A percentile compares a stretch with the other conserved stretches of the same genome.
Conservation (phyloP, 2,329 filamentous ascomycete species). For the Cladophialophora carrionii region DNA sequence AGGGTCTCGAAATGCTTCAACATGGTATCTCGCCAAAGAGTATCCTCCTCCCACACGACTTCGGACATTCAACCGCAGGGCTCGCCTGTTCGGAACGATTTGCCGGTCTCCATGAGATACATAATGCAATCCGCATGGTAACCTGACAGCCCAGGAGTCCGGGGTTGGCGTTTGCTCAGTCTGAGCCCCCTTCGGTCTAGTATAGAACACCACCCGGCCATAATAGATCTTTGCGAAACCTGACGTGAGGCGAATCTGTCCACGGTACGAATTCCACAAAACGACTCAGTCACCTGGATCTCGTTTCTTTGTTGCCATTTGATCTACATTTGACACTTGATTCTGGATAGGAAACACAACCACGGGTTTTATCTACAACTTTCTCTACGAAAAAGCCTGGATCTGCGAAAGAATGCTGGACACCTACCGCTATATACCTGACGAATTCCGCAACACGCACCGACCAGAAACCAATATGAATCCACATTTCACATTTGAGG, state of each 20-base stretch:
- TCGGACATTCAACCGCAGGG: neutral
- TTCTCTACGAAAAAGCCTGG: slow-evolving; percentile 4
- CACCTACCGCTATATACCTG: slow-evolving; percentile 10
- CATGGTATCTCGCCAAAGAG: neutral
- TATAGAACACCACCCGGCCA: neutral
- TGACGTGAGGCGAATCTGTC: neutral
- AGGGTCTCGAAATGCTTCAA: neutral
- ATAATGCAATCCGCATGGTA: neutral
- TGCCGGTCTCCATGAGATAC: neutral
- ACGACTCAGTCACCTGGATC: neutral
- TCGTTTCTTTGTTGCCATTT: neutral
- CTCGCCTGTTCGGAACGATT: neutral
- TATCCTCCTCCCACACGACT: neutral
- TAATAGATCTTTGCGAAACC: slow-evolving; percentile 2
- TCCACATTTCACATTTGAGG: slow-evolving; percentile 8
- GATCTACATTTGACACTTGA: neutral
- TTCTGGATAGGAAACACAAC: neutral
- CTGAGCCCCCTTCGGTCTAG: neutral
- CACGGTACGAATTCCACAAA: slow-evolving; percentile 8
- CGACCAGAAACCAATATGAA: slow-evolving; percentile 3
- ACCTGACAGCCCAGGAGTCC: slow-evolving; percentile 5
- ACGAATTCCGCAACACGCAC: slow-evolving; percentile 23
- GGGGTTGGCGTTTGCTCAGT: slow-evolving; percentile 5
- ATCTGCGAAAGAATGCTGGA: slow-evolving; percentile 19
- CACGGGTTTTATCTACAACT: neutral